Evolutionary conservation across 108 stramenopile species (phyloP).

Genomic region (Pseudonitzschia multiseries): DNA sequence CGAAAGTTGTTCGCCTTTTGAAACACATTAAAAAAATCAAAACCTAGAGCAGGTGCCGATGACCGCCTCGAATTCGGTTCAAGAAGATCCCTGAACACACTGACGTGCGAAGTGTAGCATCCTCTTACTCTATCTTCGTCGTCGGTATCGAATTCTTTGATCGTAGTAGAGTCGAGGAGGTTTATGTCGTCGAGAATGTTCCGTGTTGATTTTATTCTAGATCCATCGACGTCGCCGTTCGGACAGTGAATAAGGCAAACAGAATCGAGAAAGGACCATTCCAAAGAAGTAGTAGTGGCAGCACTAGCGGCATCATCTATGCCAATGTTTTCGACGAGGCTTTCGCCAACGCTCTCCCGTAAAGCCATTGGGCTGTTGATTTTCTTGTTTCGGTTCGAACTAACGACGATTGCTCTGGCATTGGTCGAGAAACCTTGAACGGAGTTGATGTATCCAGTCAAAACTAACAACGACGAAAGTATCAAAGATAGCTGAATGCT

Average conservation of each 20-base stretch:
- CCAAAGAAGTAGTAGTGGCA: slow-evolving; percentile 10
- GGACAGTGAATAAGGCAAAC: slow-evolving; percentile 49
- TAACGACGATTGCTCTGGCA: background rate
- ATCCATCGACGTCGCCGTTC: slow-evolving; percentile 33
- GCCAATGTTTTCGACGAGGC: background rate
- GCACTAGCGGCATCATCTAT: background rate
- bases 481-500: background rate
- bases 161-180: slow-evolving; percentile 22
- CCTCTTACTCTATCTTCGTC: slow-evolving; percentile 51
- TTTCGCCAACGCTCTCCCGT: background rate
- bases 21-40: slow-evolving; percentile 6
- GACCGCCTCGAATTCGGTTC: background rate
- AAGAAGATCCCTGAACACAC: slow-evolving; percentile 28
- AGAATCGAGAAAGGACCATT: slow-evolving; percentile 40
- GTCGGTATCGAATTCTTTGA: slow-evolving; percentile 51
- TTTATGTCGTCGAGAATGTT: slow-evolving; percentile 27
- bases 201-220: slow-evolving; percentile 23
- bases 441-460: background rate
- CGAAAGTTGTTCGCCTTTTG: background rate
- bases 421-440: slow-evolving; percentile 2
- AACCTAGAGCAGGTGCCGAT: background rate
- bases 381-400: background rate
- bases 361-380: background rate
- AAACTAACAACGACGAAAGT: background rate
- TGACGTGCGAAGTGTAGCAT: slow-evolving; percentile 47